A percentile compares a stretch with the other conserved stretches of the same genome.
Conservation (phyloP, 345 rosid species). For the Salix suchowensis region DNA sequence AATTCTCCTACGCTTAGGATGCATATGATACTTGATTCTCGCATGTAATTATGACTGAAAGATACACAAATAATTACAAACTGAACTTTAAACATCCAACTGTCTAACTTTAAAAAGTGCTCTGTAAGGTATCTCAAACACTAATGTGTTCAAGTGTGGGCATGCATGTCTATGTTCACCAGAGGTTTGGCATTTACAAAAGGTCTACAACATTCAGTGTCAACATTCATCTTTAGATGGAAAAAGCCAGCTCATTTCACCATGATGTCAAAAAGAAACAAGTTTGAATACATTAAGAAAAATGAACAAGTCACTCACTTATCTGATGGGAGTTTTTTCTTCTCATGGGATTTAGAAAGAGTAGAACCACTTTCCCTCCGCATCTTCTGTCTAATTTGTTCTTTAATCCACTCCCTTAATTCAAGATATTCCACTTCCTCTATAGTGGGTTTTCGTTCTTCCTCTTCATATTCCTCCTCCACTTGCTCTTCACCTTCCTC, state of each 20-base stretch:
- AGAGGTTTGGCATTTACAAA: not conserved
- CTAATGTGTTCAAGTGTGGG: not conserved
- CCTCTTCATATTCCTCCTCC: constrained; percentile 34
- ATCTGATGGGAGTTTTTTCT: constrained; percentile 45
- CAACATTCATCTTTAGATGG: not conserved
- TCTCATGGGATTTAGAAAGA: constrained; percentile 35
- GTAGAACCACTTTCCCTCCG: constrained; percentile 41
- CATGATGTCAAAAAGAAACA: not conserved
- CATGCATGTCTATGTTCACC: not conserved
- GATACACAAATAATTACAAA: not conserved
- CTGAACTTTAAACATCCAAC: not conserved
- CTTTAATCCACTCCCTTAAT: constrained; percentile 62
- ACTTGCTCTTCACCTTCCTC: constrained; percentile 36
- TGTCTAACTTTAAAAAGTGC: not conserved
- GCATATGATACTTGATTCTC: not conserved
- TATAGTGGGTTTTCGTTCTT: constrained; percentile 49
- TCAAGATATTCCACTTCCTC: constrained; percentile 59
- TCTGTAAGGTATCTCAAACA: not conserved
- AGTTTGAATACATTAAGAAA: not conserved
- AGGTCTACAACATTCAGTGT: not conserved
- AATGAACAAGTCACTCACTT: constrained; percentile 41
- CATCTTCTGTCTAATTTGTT: constrained; percentile 45
- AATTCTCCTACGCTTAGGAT: not conserved
- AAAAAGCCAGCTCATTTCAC: not conserved
- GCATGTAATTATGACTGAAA: not conserved